phyloP scores from a whole-genome alignment of 2,329 filamentous ascomycete genomes.

The Fusarium marasasianum region DNA sequence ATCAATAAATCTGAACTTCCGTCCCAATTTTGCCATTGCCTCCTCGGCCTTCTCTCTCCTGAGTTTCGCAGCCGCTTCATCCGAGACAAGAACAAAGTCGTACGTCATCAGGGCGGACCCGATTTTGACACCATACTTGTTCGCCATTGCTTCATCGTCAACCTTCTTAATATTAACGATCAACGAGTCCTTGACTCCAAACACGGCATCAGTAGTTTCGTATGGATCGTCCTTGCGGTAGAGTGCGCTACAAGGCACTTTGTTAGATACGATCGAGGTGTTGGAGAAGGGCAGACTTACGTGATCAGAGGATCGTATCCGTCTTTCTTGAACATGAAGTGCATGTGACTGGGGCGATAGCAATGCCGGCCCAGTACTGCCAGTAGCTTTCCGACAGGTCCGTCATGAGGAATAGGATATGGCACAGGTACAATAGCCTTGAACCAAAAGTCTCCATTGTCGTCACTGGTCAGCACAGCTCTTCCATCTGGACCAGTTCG shows the following conservation, averaged over 20 bases:
- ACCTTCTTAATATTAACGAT: not conserved
- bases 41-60: constrained; percentile 15
- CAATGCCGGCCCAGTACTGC: constrained; percentile 74
- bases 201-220: constrained; percentile 15
- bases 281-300: not conserved
- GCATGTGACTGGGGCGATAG: constrained; percentile 81
- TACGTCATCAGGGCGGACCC: constrained; percentile 11
- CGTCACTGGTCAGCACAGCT: constrained; percentile 42
- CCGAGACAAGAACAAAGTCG: constrained; percentile 18
- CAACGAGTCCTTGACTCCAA: constrained; percentile 26
- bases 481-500: constrained; percentile 54
- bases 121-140: constrained; percentile 1
- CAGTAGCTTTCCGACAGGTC: constrained; percentile 80
- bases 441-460: constrained; percentile 71
- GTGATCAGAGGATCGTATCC: constrained; percentile 26
- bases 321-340: constrained; percentile 80
- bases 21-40: constrained; percentile 9
- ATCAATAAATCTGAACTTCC: constrained; percentile 11
- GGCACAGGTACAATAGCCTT: constrained; percentile 84
- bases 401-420: constrained; percentile 87
- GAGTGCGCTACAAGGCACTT: not conserved
- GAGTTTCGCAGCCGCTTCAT: constrained; percentile 4
- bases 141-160: not conserved
- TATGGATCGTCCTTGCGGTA: constrained; percentile 22
- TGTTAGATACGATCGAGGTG: not conserved